Percentiles rank a stretch among this genome's conserved stretches.
Evolutionary conservation across 768 basidiomycete species (phyloP).

Genomic region (Hypsizygus marmoreus): DNA sequence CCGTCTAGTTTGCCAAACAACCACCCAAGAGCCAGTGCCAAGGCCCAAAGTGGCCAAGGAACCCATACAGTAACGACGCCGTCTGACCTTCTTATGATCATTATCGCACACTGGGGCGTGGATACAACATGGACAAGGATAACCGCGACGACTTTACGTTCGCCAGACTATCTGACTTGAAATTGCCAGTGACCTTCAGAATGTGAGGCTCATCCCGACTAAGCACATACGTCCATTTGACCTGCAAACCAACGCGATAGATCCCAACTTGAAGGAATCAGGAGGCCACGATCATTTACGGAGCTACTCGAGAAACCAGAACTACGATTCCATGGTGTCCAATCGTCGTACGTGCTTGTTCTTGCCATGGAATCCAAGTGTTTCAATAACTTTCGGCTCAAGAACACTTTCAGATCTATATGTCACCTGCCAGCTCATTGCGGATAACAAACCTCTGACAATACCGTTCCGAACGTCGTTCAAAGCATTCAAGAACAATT

Average conservation of each 20-base stretch:
- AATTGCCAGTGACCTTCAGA: slow-evolving; percentile 83
- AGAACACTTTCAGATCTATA: slow-evolving; percentile 92
- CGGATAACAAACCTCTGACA: slow-evolving; percentile 91
- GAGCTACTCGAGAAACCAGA: slow-evolving; percentile 86
- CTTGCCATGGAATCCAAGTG: slow-evolving; percentile 15
- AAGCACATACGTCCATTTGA: neutral
- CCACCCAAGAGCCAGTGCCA: too few species aligned
- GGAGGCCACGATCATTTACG: slow-evolving; percentile 70
- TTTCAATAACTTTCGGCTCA: slow-evolving; percentile 32
- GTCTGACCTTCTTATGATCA: too few species aligned
- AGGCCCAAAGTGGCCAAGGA: too few species aligned
- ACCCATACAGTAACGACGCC: too few species aligned
- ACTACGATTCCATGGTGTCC: slow-evolving; percentile 79
- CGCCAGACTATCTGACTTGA: slow-evolving; percentile 87
- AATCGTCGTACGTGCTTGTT: slow-evolving; percentile 60
- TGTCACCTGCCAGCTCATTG: slow-evolving; percentile 88
- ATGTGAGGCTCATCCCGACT: slow-evolving; percentile 51
- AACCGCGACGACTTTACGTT: slow-evolving; percentile 90
- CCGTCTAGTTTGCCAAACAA: too few species aligned
- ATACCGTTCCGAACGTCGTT: slow-evolving; percentile 91
- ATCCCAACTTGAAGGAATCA: slow-evolving; percentile 83
- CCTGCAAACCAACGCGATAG: slow-evolving; percentile 34
- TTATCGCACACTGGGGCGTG: too few species aligned
- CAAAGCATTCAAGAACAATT: slow-evolving; percentile 86
- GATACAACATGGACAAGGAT: slow-evolving; percentile 54